A percentile compares a stretch with the other conserved stretches of the same genome.
Evolutionary conservation across 129 eudicot species (phyloP).

Genomic region (Flaveria robusta): DNA sequence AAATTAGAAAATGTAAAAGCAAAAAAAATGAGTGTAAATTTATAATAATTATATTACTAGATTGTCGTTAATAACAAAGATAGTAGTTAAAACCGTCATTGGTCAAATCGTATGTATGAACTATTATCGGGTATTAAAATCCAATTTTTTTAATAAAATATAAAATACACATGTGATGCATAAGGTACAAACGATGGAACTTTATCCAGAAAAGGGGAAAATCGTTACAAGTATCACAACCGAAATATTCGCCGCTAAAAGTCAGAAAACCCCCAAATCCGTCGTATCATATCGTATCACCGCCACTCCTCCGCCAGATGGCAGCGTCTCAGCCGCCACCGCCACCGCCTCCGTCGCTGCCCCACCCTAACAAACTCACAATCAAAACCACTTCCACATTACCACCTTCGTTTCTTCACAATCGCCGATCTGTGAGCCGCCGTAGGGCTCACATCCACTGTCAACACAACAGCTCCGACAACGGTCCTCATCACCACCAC

Average conservation of each 20-base stretch:
- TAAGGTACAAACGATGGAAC: neutral
- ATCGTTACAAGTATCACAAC: slow-evolving; percentile 17
- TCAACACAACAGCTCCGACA: slow-evolving; percentile 44
- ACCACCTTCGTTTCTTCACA: slow-evolving; percentile 26
- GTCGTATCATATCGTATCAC: neutral
- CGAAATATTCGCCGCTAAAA: slow-evolving; percentile 25
- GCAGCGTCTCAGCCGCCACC: slow-evolving; percentile 57
- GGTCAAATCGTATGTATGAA: no score
- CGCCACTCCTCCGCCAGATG: slow-evolving; percentile 51
- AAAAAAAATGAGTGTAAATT: no score
- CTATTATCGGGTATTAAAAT: neutral
- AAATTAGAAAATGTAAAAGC: no score
- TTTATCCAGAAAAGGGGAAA: neutral
- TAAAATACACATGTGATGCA: neutral
- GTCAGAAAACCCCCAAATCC: slow-evolving; percentile 22
- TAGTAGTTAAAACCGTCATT: no score
- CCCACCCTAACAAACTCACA: slow-evolving; percentile 31
- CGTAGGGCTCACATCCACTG: slow-evolving; percentile 42
- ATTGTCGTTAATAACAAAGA: no score
- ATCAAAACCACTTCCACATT: slow-evolving; percentile 26
- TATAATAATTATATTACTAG: no score
- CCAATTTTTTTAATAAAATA: neutral
- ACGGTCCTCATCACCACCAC: slow-evolving; percentile 33
- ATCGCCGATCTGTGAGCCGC: slow-evolving; percentile 18
- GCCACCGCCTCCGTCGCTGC: slow-evolving; percentile 27